Conservation (phyloP, 1,284 basidiomycete genomes). For the Papiliotrema laurentii region DNA sequence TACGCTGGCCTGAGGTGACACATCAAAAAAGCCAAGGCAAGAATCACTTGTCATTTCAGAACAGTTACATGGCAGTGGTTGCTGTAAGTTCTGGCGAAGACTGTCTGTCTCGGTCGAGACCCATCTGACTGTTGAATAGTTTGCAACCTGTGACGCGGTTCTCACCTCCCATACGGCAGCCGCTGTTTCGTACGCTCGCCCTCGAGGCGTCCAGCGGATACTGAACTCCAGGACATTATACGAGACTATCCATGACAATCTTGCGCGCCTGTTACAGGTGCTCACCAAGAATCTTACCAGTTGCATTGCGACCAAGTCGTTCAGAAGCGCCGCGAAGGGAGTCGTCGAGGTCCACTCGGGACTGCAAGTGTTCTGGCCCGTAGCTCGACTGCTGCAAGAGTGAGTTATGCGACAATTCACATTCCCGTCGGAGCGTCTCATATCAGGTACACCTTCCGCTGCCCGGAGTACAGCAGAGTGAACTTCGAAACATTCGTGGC, state of each 20-base stretch:
- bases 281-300: slow-evolving; percentile 52
- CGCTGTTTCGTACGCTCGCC: too few species aligned
- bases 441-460: slow-evolving; percentile 57
- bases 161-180: too few species aligned
- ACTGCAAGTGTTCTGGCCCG: slow-evolving; percentile 52
- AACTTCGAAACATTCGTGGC: slow-evolving; percentile 52
- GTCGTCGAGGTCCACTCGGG: slow-evolving; percentile 39
- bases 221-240: slow-evolving; percentile 64
- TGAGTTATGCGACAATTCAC: slow-evolving; percentile 37
- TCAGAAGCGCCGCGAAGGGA: slow-evolving; percentile 47
- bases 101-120: too few species aligned
- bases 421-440: too few species aligned
- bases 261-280: slow-evolving; percentile 51
- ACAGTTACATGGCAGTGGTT: slow-evolving; percentile 57
- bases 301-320: slow-evolving; percentile 49
- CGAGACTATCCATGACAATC: slow-evolving; percentile 54
- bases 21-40: too few species aligned
- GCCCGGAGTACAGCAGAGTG: slow-evolving; percentile 55
- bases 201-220: too few species aligned
- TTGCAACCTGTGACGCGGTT: too few species aligned
- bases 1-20: too few species aligned
- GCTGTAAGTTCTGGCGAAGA: slow-evolving; percentile 50
- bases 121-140: too few species aligned
- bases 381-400: slow-evolving; percentile 56
- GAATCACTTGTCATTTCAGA: slow-evolving; percentile 58